A percentile compares a stretch with the other conserved stretches of the same genome.
Evolutionary conservation across 2,329 filamentous ascomycete genomes (phyloP).

Genomic region (Sarocladiaceae sp.): DNA sequence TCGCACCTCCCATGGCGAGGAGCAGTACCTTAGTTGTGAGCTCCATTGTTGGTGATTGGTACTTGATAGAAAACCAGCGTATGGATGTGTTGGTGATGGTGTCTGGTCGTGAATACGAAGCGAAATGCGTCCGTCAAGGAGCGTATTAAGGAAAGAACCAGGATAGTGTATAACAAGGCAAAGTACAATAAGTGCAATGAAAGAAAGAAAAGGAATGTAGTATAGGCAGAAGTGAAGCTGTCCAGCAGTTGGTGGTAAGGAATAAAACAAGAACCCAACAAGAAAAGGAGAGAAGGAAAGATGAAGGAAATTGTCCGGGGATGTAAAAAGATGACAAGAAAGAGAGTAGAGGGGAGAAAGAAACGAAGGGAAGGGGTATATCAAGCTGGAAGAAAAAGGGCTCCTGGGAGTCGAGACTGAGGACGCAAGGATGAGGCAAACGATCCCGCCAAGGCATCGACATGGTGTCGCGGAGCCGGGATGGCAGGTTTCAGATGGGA

Average conservation of each 20-base stretch:
- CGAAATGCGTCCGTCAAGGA: conserved; percentile 7
- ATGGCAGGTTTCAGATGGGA: conserved; percentile 8
- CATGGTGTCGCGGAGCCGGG: no score
- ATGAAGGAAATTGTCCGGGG: neutral
- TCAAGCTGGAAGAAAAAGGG: no score
- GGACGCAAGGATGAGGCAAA: conserved; percentile 2
- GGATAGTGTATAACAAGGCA: neutral
- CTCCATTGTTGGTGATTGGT: neutral
- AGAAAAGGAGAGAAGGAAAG: neutral
- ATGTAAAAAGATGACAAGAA: no score
- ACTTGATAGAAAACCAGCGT: neutral
- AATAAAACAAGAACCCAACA: neutral
- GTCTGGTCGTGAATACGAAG: neutral
- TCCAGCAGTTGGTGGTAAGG: conserved; percentile 4
- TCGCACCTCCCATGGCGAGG: conserved; percentile 2
- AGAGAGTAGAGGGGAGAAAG: no score
- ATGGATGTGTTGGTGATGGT: neutral
- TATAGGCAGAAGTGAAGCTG: conserved; percentile 1
- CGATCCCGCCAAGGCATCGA: conserved; percentile 5
- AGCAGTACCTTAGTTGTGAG: conserved; percentile 6
- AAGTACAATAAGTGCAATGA: neutral
- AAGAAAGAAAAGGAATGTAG: neutral
- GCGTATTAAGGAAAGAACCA: neutral
- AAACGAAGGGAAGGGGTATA: no score
- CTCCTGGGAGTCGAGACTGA: no score